Base-by-base conservation (phyloP, 495 filamentous ascomycete species). In the Penicillium taxi region DNA sequence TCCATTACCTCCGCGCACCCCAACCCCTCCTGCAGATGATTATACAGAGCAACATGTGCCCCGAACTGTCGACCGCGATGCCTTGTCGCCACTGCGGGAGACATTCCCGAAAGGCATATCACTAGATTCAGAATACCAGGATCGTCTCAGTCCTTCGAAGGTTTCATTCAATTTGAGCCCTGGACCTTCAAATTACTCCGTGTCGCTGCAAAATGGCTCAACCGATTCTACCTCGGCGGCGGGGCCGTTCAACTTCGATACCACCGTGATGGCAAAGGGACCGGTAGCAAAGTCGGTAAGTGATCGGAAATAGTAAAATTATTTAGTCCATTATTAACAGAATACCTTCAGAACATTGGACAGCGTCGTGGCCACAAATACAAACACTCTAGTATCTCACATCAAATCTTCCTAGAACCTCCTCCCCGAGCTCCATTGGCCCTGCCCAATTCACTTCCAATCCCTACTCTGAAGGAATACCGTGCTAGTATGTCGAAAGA, bases 391-490 rank as follows among this genome's bases (percentile, higher is more conserved):
- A 91, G 84, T 51, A 86, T 98, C 33, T 94, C 86, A 14, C 90
- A 96, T 56, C 86, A 94, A 58, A 89, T 98, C 55, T 94, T 98
- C 67, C 83, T 93, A 48, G 86, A 95, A 55, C 91, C 91, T n/a
- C 79, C 86, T 2, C 83, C 82, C 3, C 74, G 88, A 23, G 82
- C 89, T 2, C 91, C 91, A 1, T 75, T 96, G 16, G 81, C 84
- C 9, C 73, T 98, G 0, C 91, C 91, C n/a, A 85, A 90, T 33
- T 90, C 88, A 11, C 74, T 98, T 0, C 91, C 90, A 9, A 80
- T 95, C n/a, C 91, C 91, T 3, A 96, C 89, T 5, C 63, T 87
- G 31, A 81, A 74, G 42, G 91, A 98, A 68, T 86, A 81, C 32
- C 77, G 85, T 59, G 64, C 74, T 9, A 86, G 81, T 52, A 90